These are phyloP conservation scores for Brassica balearica DNA, from an alignment of 441 rosid genomes.

Conservation along the genomic window DNA sequence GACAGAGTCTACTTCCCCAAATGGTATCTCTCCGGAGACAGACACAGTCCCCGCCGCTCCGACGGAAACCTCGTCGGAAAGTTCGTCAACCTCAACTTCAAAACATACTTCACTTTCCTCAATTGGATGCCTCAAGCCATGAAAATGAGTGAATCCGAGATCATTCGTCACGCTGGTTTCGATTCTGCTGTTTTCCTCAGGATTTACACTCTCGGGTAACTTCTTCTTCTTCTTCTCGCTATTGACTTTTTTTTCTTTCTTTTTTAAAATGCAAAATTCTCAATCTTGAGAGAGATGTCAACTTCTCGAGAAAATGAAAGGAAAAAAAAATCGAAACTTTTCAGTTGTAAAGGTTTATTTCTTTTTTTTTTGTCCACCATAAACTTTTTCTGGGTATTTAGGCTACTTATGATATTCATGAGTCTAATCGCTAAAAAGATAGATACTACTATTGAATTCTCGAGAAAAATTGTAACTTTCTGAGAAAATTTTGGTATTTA, in stretches of 20 bases:
- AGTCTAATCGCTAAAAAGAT: background rate
- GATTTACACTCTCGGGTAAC: slow-evolving; percentile 88
- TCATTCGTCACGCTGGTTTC: slow-evolving; percentile 89
- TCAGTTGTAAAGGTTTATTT: background rate
- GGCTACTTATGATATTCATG: background rate
- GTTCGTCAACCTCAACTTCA: slow-evolving; percentile 80
- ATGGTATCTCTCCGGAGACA: slow-evolving; percentile 71
- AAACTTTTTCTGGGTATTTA: background rate
- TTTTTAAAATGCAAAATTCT: background rate
- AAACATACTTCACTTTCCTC: slow-evolving; percentile 80
- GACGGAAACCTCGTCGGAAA: slow-evolving; percentile 67
- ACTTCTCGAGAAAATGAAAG: slow-evolving; percentile 38
- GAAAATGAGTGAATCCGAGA: slow-evolving; percentile 80
- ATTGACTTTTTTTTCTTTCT: background rate
- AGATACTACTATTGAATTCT: slow-evolving; percentile 10
- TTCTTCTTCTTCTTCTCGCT: background rate
- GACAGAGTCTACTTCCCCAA: slow-evolving; percentile 96
- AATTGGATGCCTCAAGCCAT: slow-evolving; percentile 99
- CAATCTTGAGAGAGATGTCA: slow-evolving; percentile 19
- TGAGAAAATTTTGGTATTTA: background rate
- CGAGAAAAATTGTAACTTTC: background rate
- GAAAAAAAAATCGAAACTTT: slow-evolving; percentile 20
- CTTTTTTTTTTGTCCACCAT: background rate
- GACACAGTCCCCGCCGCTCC: slow-evolving; percentile 74
- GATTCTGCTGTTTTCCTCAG: slow-evolving; percentile 96